Base-by-base conservation (phyloP, 225 moss, liverwort and hornwort genomes). In the Anthoceros angustus region DNA sequence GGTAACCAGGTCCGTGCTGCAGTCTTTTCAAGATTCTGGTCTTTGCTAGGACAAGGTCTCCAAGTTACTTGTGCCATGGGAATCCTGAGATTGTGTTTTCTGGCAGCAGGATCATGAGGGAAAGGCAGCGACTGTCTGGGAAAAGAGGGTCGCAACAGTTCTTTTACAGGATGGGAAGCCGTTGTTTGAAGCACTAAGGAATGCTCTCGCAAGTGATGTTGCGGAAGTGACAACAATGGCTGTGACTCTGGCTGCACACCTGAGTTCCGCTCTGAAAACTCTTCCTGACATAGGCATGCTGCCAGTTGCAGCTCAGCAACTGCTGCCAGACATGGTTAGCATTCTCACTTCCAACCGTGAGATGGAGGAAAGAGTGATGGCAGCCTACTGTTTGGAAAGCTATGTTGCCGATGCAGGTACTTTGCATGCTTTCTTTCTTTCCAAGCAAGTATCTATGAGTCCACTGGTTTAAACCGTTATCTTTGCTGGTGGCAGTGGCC, bases 131-230 rank as follows among this genome's bases (percentile, higher is more conserved):
- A 63, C 49, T 65, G 62, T 61, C 12, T 81, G 80, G 80, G 80
- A 81, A 38, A 70, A 39, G 60, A 67, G 76, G 69, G 77, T 83
- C 68, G 74, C 80, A 49, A 10, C 70, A 43, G 83, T 80, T 42
- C 70, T 83, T 25, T 63, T 83, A 9, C 70, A 77, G 32, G 75
- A 73, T 65, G 83, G 80, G 25, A 77, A 55, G 41, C 9, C 73
- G 66, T 69, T 83, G 8, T 75, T 83, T 64, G 83, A 78, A 63
- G 80, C 75, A 39, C 45, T 83, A 65, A 77, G 83, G 42, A 67
- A 66, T 24, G 70, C 67, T 7, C 65, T 83, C 40, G 49, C 77
- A 23, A 77, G 77, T 74, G 73, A 75, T 64, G 77, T 73, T 43
- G 20, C 77, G 11, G 75, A 80, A 73, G 61, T 77, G 45, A 74